Evolutionary conservation across 2,329 filamentous ascomycete species (phyloP).

Genomic region (Trichoderma lentiforme): DNA sequence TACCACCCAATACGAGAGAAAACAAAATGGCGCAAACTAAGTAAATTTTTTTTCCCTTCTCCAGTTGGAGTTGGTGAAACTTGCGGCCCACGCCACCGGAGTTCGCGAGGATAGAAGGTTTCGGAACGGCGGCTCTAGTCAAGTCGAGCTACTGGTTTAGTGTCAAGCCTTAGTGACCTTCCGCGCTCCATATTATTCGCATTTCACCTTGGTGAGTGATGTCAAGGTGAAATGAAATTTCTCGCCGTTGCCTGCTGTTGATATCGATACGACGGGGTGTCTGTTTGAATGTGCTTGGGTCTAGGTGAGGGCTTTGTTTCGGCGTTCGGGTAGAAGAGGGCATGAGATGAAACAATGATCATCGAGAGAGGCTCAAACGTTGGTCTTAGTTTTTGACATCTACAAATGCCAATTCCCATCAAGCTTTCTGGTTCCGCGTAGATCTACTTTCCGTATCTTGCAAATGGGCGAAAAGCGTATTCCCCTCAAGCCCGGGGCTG

Average conservation of each 20-base stretch:
- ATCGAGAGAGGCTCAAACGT: background rate
- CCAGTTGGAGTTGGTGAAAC: background rate
- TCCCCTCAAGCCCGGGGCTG: background rate
- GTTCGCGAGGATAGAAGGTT: constrained; percentile 7
- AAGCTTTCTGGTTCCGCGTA: background rate
- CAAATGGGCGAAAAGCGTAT: background rate
- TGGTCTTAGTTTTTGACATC: background rate
- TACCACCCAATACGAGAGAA: background rate
- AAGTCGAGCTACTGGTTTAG: background rate
- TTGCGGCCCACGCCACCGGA: constrained; percentile 12
- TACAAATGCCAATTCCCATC: background rate
- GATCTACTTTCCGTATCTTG: background rate
- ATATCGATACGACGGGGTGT: background rate
- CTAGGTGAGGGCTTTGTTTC: background rate
- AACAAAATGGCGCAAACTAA: constrained; percentile 9
- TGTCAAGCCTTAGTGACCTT: background rate
- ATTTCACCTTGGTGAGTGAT: background rate
- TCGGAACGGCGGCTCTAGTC: constrained; percentile 13
- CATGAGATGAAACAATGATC: background rate
- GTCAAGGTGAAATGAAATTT: background rate
- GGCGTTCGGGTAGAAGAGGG: background rate
- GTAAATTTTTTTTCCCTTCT: background rate
- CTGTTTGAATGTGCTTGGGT: background rate
- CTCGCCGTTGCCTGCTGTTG: background rate
- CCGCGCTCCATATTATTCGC: background rate